phyloP scores from a whole-genome alignment of 2,329 filamentous ascomycete species.

The Pseudogymnoascus verrucosus region DNA sequence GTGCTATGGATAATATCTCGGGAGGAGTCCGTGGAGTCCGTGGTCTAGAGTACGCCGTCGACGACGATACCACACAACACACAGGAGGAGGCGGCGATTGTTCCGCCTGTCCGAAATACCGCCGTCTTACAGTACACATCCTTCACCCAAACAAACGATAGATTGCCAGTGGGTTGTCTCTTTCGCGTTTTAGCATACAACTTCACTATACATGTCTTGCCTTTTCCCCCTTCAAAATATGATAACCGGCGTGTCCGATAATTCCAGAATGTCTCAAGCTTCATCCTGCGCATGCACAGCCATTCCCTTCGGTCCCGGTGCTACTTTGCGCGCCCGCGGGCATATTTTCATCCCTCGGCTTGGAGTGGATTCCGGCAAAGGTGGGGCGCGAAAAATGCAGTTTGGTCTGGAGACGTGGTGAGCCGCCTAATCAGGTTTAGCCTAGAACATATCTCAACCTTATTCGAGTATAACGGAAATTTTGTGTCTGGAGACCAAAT shows the following conservation, averaged over 20 bases:
- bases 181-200: not conserved
- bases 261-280: not conserved
- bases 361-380: slow-evolving; percentile 1
- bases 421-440: not conserved
- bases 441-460: not conserved
- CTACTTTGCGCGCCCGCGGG: not conserved
- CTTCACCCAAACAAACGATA: not conserved
- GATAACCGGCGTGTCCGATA: not conserved
- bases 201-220: not conserved
- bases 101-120: slow-evolving; percentile 1
- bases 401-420: slow-evolving; percentile 10
- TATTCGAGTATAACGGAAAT: slow-evolving; percentile 5
- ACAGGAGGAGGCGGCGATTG: not conserved
- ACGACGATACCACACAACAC: not conserved
- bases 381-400: slow-evolving; percentile 5
- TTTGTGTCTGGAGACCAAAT: slow-evolving; percentile 4
- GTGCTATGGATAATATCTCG: not conserved
- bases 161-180: not conserved
- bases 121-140: not conserved
- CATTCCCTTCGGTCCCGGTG: not conserved
- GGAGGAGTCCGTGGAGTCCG: too few relatives aligned
- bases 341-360: slow-evolving; percentile 6
- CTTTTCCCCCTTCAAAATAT: not conserved
- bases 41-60: not conserved
- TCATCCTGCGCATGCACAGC: not conserved